Percentiles rank a stretch among this genome's conserved stretches.
phyloP scores from a whole-genome alignment of 108 stramenopile genomes.

The Aurantiochytrium sp. region DNA sequence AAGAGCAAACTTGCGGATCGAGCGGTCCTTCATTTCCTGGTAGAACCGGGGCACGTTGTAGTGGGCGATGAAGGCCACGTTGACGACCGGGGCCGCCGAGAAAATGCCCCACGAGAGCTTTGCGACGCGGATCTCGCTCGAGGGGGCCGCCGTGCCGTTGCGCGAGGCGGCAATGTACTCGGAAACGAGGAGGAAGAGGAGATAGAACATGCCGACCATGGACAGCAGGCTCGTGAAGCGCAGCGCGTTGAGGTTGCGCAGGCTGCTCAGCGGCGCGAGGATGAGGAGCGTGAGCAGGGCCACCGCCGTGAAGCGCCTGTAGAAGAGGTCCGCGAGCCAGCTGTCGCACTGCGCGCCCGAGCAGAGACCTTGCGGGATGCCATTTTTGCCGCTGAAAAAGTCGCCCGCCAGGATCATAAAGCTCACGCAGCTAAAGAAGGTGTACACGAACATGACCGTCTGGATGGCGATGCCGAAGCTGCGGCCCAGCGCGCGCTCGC shows the following conservation, averaged over 20 bases:
- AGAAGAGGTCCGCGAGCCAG: neutral
- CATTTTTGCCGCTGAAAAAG: constrained; percentile 5
- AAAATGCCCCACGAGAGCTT: neutral
- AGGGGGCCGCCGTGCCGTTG: neutral
- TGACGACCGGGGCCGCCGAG: neutral
- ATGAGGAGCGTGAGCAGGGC: neutral
- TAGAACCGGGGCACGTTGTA: constrained; percentile 24
- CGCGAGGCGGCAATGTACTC: neutral
- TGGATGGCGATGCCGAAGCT: neutral
- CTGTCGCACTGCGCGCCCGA: neutral
- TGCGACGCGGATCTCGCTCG: neutral
- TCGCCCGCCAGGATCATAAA: constrained; percentile 30
- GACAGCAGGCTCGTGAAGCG: constrained; percentile 14
- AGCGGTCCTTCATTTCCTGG: neutral
- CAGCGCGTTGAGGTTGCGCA: constrained; percentile 11
- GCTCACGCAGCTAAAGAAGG: constrained; percentile 30
- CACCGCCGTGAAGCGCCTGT: neutral
- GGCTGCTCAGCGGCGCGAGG: constrained; percentile 1
- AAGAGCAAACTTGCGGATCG: neutral
- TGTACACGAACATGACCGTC: neutral
- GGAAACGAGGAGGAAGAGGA: neutral
- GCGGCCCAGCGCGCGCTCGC: neutral
- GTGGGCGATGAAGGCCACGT: neutral
- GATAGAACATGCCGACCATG: constrained; percentile 22
- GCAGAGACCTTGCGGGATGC: constrained; percentile 11